These are phyloP conservation scores for Pseudocercospora musae DNA, from an alignment of 2,329 filamentous ascomycete genomes.

Conservation along the genomic window DNA sequence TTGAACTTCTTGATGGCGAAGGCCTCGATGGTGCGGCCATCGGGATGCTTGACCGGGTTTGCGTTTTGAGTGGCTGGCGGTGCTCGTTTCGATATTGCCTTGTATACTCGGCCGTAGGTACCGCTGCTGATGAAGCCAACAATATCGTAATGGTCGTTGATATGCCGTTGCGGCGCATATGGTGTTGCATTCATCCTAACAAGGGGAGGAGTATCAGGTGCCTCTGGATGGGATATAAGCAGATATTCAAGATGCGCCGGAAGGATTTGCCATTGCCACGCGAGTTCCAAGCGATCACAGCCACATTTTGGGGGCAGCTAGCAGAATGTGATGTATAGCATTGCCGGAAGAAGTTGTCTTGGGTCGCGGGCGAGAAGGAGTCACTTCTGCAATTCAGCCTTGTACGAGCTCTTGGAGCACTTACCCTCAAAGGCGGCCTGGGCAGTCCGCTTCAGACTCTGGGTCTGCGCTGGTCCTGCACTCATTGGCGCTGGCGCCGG, in stretches of 20 bases:
- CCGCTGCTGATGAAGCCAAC: conserved; percentile 97
- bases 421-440: conserved; percentile 42
- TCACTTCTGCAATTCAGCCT: not conserved
- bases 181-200: conserved; percentile 35
- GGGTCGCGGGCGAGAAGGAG: not conserved
- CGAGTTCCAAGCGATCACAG: not conserved
- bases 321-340: not conserved
- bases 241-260: conserved; percentile 3
- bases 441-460: conserved; percentile 35
- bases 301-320: not conserved
- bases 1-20: conserved; percentile 99
- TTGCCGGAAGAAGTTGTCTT: not conserved
- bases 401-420: conserved; percentile 9
- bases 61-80: conserved; percentile 43
- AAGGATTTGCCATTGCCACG: not conserved
- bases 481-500: conserved; percentile 17
- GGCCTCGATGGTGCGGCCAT: conserved; percentile 57
- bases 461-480: conserved; percentile 14
- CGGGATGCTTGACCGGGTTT: conserved; percentile 29
- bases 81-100: conserved; percentile 83
- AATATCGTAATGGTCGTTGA: conserved; percentile 91
- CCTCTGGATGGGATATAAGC: conserved; percentile 21
- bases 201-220: conserved; percentile 30
- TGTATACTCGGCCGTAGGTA: conserved; percentile 97
- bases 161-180: conserved; percentile 72